Base-by-base conservation (phyloP, 495 filamentous ascomycete species). In the Penicillium malachiteum region DNA sequence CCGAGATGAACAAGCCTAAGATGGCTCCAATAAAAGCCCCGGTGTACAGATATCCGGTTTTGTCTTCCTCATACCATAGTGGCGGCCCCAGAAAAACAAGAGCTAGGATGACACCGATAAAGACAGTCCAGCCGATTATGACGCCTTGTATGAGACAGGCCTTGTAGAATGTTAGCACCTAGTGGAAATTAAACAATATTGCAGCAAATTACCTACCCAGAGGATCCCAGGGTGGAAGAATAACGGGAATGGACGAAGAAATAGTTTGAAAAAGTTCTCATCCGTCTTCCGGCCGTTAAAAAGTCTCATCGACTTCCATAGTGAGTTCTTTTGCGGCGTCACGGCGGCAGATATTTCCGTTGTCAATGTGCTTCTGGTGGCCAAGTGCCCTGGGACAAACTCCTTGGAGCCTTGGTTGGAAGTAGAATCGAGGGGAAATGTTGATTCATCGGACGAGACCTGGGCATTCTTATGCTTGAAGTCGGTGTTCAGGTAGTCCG, bases 111-210 rank as follows among this genome's bases (percentile, higher is more conserved):
- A 96, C 88, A 45, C 92, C 92, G 49, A 97, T 94, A 64, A 97
- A 87, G 7, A 96, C 92, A 4, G 91, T 92, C 92, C 92, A 97
- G 55, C 92, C 92, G 57, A 97, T 95, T 55, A 96, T 78, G 1
- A 89, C 83, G 11, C 92, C 92, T 79, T 97, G 92, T 42, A 90
- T 96, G 2, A 97, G 76, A 66, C 88, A 92, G 9, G 89, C 91
- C 73, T 78, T 35, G 17, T 32, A 30, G 55, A n/a, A 45, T 35
- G 48, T 64, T 40, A 59, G 56, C 14, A 14, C 16, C 46, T 26
- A 26, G 21, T 26, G 4, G 4, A 2, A 26, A 26, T 4, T 4
- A 26, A 26, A 26, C 21, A 26, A 26, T 26, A 26, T 4, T 26
- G 21, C 21, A 26, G 21, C 21, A 26, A 26, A 12, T 31, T 5